Base-by-base conservation (phyloP, 1,284 basidiomycete genomes). In the Hemileia vastatrix region DNA sequence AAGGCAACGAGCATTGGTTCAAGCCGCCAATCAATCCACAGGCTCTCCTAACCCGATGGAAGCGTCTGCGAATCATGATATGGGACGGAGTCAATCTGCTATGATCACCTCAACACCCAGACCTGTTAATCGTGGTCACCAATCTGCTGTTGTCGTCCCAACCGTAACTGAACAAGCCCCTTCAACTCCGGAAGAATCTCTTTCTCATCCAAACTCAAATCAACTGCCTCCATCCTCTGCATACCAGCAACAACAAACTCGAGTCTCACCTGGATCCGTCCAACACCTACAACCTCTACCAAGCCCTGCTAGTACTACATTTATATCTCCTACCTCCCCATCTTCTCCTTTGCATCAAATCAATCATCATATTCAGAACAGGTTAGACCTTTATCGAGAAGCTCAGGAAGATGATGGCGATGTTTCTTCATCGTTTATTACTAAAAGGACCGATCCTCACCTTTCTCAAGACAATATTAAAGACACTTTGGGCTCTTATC, bases 1-100 rank as follows among this genome's bases (percentile, higher is more conserved):
- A 78, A 81, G 81, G 21, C 78, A 79, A 60, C 27, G 60, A 31
- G 52, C 54, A 54, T 44, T 54, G n/a, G 55, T 62, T n/a, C n/a
- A n/a, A 48, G 60, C 60, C 36, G 53, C 53, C 23, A 55, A 49
- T 18, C 24, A 47, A n/a, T 18, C 27, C 24, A 57, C 48, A 36
- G 45, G 47, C n/a, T 57, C 56, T 19, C 44, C 31, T 21, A 4
- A 44, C 8, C 4, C 18, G 59, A 53, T 40, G 53, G 52, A 3
- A 54, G 44, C 44, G 2, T 15, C 48, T 15, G 2, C 48, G 1
- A 24, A 24, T 27, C 21, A 50, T 50, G 15, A 15, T 19, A 50
- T 50, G 18, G 48, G 48, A 13, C 60, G 53, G 19, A 44, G 19
- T 49, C 59, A 61, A 48, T 45, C 27, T 15, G 2, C 59, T 9